Conservation (phyloP, 2,329 filamentous ascomycete species). For the Aspergillus novoparasiticus region DNA sequence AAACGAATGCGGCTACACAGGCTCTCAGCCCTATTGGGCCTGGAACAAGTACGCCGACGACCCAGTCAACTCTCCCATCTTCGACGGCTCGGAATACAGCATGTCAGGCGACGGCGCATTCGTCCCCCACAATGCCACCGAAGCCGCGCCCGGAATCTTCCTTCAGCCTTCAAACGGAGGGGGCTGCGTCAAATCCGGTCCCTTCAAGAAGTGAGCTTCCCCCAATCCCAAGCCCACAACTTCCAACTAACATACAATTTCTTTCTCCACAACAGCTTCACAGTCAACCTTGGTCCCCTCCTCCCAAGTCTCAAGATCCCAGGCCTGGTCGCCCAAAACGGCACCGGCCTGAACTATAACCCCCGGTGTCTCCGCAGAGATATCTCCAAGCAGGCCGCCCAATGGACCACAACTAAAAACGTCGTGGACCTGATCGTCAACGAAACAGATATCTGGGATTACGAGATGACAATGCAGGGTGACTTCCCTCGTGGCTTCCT, state of each 20-base stretch:
- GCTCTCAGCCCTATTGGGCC: constrained; percentile 47
- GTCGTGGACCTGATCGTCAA: constrained; percentile 23
- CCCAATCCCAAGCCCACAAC: background rate
- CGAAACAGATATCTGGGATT: constrained; percentile 26
- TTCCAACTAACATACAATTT: background rate
- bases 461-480: constrained; percentile 25
- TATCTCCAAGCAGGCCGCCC: constrained; percentile 21
- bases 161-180: constrained; percentile 53
- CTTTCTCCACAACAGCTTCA: constrained; percentile 18
- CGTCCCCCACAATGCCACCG: constrained; percentile 20
- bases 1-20: constrained; percentile 49
- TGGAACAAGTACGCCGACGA: constrained; percentile 38
- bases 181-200: constrained; percentile 37
- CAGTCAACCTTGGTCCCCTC: constrained; percentile 35
- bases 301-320: constrained; percentile 20
- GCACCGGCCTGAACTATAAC: constrained; percentile 30
- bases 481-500: constrained; percentile 26
- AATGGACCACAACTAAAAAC: constrained; percentile 21
- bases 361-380: constrained; percentile 35
- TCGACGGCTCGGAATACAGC: constrained; percentile 35
- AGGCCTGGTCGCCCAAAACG: constrained; percentile 16
- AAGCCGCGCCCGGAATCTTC: constrained; percentile 41
- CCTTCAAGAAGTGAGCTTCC: constrained; percentile 35
- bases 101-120: constrained; percentile 49
- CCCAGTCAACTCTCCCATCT: constrained; percentile 32